A percentile compares a stretch with the other conserved stretches of the same genome.
Evolutionary conservation across 2,329 filamentous ascomycete genomes (phyloP).

Genomic region (Sporothrix pseudoabietina): DNA sequence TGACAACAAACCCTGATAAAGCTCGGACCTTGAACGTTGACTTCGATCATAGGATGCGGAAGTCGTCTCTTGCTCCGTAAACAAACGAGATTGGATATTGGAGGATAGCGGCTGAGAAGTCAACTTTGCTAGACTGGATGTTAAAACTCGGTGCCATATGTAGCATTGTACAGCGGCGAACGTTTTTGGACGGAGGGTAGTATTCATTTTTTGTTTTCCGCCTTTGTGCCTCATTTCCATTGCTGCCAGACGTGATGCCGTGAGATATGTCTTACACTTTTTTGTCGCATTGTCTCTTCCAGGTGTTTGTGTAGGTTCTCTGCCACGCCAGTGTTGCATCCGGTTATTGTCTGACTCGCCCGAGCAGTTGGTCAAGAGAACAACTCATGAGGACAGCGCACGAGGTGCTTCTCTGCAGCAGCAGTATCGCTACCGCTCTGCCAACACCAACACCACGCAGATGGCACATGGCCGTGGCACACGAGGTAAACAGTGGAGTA

Average conservation of each 20-base stretch:
- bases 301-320: not conserved
- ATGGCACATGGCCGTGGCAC: conserved; percentile 12
- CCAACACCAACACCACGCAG: not conserved
- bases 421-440: not conserved
- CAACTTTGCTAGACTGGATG: not conserved
- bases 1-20: not conserved
- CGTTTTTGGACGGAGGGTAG: not conserved
- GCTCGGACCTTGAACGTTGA: not conserved
- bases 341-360: conserved; percentile 5
- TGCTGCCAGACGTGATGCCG: not conserved
- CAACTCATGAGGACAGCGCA: not conserved
- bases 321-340: not conserved
- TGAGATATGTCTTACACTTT: not conserved
- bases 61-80: not conserved
- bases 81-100: not conserved
- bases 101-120: not conserved
- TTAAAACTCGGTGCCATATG: not conserved
- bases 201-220: not conserved
- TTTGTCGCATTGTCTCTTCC: not conserved
- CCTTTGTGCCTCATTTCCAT: not conserved
- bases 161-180: not conserved
- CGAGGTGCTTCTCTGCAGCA: not conserved
- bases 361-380: not conserved
- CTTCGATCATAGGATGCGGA: not conserved
- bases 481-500: not conserved